Conservation (phyloP, 768 basidiomycete genomes). For the Lyophyllum atratum region DNA sequence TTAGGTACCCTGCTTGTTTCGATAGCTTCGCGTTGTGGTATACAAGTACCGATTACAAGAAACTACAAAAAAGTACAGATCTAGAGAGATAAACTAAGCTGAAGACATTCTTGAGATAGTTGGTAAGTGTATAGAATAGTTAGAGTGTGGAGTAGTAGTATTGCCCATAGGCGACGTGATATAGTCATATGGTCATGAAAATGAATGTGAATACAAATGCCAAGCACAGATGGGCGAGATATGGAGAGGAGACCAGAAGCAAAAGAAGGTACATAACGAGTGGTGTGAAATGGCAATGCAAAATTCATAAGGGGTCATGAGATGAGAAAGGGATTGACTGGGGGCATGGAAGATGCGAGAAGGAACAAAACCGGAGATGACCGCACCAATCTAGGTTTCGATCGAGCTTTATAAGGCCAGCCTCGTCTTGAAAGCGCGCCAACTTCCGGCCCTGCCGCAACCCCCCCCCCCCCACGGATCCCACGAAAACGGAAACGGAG, state of each 20-base stretch:
- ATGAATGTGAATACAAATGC: not conserved
- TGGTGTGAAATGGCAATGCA: not conserved
- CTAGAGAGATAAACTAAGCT: not conserved
- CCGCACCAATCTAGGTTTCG: not conserved
- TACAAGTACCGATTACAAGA: too few relatives aligned
- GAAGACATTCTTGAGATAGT: not conserved
- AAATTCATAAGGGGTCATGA: not conserved
- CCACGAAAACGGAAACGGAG: too few relatives aligned
- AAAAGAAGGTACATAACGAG: not conserved
- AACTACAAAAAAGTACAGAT: not conserved
- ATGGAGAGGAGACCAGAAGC: not conserved
- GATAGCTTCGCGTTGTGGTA: too few relatives aligned
- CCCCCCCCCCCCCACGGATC: too few relatives aligned
- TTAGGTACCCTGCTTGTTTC: too few relatives aligned
- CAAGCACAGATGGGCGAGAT: not conserved
- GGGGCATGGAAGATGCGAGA: not conserved
- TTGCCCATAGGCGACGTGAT: too few relatives aligned
- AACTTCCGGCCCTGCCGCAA: too few relatives aligned
- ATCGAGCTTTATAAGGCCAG: too few relatives aligned
- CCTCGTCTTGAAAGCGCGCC: too few relatives aligned
- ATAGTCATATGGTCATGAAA: not conserved
- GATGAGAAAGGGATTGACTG: not conserved
- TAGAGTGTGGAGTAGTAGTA: not conserved
- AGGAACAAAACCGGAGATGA: not conserved
- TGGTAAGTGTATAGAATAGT: not conserved